Conservation (phyloP, 306 rosid genomes). For the Glycyrrhiza uralensis region DNA sequence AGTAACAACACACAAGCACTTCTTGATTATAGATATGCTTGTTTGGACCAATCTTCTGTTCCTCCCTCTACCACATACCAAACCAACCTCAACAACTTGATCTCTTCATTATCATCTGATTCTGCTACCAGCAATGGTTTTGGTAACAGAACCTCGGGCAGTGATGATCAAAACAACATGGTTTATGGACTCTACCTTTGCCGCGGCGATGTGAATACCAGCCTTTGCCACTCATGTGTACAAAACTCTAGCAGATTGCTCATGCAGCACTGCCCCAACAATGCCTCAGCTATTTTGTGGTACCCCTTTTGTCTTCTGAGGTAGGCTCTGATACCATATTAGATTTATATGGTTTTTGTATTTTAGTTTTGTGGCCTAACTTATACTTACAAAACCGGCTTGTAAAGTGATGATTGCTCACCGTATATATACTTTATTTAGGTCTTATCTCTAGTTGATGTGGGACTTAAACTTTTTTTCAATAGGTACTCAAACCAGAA, state of each 20-base stretch:
- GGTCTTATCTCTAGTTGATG: too few species aligned
- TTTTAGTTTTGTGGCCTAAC: too few species aligned
- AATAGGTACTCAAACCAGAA: slow-evolving; percentile 33
- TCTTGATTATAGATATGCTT: slow-evolving; percentile 39
- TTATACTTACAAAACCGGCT: too few species aligned
- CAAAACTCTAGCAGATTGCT: slow-evolving; percentile 36
- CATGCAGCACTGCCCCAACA: slow-evolving; percentile 37
- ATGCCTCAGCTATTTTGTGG: slow-evolving; percentile 38
- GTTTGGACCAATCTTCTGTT: slow-evolving; percentile 34
- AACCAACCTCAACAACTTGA: slow-evolving; percentile 33
- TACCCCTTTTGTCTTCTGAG: slow-evolving; percentile 41
- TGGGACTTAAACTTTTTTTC: too few species aligned
- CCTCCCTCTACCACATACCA: slow-evolving; percentile 32
- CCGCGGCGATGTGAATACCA: slow-evolving; percentile 36
- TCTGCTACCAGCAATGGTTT: slow-evolving; percentile 38
- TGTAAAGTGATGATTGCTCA: too few species aligned
- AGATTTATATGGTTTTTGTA: too few species aligned
- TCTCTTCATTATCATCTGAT: slow-evolving; percentile 30
- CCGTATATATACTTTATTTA: too few species aligned
- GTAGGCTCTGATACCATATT: too few species aligned
- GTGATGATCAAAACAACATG: slow-evolving; percentile 6
- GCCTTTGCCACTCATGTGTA: slow-evolving; percentile 35
- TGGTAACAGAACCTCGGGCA: slow-evolving; percentile 28
- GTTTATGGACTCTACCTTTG: slow-evolving; percentile 42
- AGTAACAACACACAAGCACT: slow-evolving; percentile 3